A percentile compares a stretch with the other conserved stretches of the same genome.
Conservation (phyloP, 2,329 filamentous ascomycete genomes). For the Fusarium nodosum region DNA sequence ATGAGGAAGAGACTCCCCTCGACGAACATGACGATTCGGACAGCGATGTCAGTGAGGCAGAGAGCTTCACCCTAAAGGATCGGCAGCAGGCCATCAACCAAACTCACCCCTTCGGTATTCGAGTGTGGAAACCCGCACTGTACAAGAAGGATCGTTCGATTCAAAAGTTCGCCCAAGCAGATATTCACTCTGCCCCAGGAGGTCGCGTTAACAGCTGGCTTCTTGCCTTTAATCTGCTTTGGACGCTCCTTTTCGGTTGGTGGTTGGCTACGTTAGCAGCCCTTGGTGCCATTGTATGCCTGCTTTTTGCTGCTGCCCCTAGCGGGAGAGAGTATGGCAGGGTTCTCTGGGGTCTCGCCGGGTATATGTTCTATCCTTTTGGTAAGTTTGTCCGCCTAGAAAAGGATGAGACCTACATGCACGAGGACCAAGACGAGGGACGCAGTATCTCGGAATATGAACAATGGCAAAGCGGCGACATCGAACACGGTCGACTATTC, state of each 20-base stretch:
- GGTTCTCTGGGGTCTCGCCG: conserved; percentile 84
- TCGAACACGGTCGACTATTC: conserved; percentile 95
- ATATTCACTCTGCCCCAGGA: conserved; percentile 95
- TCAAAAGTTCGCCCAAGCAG: conserved; percentile 93
- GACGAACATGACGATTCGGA: conserved; percentile 73
- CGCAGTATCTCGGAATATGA: conserved; percentile 99
- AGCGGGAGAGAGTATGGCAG: conserved; percentile 89
- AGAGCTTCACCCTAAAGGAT: conserved; percentile 98
- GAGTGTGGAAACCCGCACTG: conserved; percentile 97
- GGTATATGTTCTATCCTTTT: conserved; percentile 95
- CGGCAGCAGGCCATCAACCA: conserved; percentile 98
- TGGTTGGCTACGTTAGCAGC: conserved; percentile 88
- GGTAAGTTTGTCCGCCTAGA: conserved; percentile 95
- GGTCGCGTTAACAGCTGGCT: conserved; percentile 87
- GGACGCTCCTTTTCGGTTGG: conserved; percentile 95
- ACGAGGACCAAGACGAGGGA: conserved; percentile 95
- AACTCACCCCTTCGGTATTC: conserved; percentile 98
- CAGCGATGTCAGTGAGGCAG: conserved; percentile 85
- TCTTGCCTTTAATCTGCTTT: conserved; percentile 87
- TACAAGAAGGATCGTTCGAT: conserved; percentile 99
- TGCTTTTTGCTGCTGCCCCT: conserved; percentile 81
- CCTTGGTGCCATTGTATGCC: conserved; percentile 81
- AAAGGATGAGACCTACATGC: conserved; percentile 92
- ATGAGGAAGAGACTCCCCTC: conserved; percentile 56
- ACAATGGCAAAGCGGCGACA: conserved; percentile 97